Conservation (phyloP, 768 basidiomycete species). For the Cystofilobasidium bisporidii region DNA sequence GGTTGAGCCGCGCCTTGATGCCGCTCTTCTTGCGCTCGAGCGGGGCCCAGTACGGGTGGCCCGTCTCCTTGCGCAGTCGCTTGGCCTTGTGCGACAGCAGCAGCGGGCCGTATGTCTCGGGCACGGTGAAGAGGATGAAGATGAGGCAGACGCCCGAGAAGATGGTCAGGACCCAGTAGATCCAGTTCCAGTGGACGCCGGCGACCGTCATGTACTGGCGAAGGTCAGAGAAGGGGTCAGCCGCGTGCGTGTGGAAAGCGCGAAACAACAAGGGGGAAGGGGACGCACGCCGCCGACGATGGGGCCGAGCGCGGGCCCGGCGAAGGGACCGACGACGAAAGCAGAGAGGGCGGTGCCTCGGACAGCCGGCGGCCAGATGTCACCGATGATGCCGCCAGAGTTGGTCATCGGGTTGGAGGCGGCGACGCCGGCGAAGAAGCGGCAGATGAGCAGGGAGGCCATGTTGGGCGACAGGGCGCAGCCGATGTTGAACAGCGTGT, state of each 20-base stretch:
- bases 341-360: conserved; percentile 40
- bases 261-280: too few relatives aligned
- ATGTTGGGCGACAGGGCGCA: conserved; percentile 42
- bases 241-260: too few relatives aligned
- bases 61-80: conserved; percentile 38
- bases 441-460: conserved; percentile 41
- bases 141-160: conserved; percentile 37
- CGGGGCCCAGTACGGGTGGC: conserved; percentile 38
- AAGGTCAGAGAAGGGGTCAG: too few relatives aligned
- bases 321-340: conserved; percentile 37
- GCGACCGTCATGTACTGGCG: conserved; percentile 35
- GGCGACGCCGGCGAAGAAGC: conserved; percentile 41
- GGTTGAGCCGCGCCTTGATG: conserved; percentile 33
- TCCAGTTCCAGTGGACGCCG: conserved; percentile 33
- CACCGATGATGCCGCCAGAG: conserved; percentile 40
- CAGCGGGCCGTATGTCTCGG: conserved; percentile 41
- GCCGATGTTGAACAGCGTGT: conserved; percentile 41
- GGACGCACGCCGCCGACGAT: conserved; percentile 36
- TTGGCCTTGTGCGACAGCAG: conserved; percentile 39
- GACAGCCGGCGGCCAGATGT: conserved; percentile 38
- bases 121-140: conserved; percentile 10
- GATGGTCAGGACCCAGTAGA: conserved; percentile 35
- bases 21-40: conserved; percentile 23
- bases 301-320: conserved; percentile 40
- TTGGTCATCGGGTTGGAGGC: conserved; percentile 43